phyloP scores from a whole-genome alignment of 768 basidiomycete species.

The Xanthoconium stramineum region DNA sequence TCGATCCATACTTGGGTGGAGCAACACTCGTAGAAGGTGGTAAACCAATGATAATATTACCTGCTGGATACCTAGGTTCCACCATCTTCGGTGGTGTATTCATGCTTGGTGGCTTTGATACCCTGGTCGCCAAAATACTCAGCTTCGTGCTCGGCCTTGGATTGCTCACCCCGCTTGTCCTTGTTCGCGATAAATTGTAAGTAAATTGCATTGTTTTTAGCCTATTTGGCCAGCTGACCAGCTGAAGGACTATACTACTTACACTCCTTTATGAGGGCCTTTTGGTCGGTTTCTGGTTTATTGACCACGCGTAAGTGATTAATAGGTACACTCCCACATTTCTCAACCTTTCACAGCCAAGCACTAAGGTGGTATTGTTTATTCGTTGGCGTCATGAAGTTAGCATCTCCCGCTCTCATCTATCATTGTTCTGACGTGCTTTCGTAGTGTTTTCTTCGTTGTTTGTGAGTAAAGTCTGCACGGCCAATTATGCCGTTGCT shows the following conservation, averaged over 20 bases:
- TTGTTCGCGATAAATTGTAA: conserved; percentile 89
- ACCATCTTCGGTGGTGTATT: conserved; percentile 81
- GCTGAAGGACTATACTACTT: conserved; percentile 73
- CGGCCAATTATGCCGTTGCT: neutral
- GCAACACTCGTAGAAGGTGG: conserved; percentile 70
- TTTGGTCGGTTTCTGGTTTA: conserved; percentile 92
- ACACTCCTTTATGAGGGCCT: conserved; percentile 82
- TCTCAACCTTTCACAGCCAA: conserved; percentile 43
- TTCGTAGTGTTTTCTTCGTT: conserved; percentile 72
- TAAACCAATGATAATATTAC: conserved; percentile 63
- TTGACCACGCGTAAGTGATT: conserved; percentile 76
- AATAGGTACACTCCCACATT: neutral
- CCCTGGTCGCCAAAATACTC: conserved; percentile 86
- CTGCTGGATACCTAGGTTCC: conserved; percentile 81
- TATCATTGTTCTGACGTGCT: conserved; percentile 5
- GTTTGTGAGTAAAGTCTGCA: conserved; percentile 57
- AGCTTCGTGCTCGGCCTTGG: conserved; percentile 90
- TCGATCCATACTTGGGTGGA: conserved; percentile 78
- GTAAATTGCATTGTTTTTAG: conserved; percentile 25
- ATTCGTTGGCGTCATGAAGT: conserved; percentile 86
- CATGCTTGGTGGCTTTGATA: conserved; percentile 82
- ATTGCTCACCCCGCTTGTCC: conserved; percentile 76
- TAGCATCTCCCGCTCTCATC: conserved; percentile 26
- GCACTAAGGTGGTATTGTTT: conserved; percentile 83
- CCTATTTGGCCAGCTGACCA: conserved; percentile 10